Evolutionary conservation across 2,329 filamentous ascomycete genomes (phyloP).

Genomic region (Xylaria hypoxylon): DNA sequence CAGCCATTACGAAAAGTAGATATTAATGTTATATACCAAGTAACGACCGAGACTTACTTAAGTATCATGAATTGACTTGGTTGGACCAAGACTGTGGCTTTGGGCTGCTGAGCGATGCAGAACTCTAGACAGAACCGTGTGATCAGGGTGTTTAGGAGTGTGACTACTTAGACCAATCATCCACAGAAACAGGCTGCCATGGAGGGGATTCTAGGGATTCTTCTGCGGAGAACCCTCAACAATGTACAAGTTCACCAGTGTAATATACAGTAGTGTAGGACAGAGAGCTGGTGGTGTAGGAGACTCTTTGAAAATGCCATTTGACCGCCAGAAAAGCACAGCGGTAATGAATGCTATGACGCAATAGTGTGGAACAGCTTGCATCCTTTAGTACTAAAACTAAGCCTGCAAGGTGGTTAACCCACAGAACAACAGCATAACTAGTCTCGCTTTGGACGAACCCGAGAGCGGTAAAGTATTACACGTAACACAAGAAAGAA

Average conservation of each 20-base stretch:
- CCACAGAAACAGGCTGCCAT: neutral
- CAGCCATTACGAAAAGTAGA: too few relatives aligned
- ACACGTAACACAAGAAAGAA: neutral
- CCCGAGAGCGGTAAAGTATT: neutral
- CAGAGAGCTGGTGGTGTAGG: neutral
- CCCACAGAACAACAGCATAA: neutral
- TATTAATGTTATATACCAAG: too few relatives aligned
- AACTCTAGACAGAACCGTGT: slow-evolving; percentile 10
- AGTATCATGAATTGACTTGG: neutral
- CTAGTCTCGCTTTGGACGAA: neutral
- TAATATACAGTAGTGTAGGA: slow-evolving; percentile 1
- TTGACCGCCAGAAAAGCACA: slow-evolving; percentile 12
- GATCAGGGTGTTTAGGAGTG: neutral
- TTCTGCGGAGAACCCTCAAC: neutral
- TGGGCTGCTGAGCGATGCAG: slow-evolving; percentile 12
- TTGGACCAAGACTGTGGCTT: slow-evolving; percentile 18
- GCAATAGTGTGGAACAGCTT: slow-evolving; percentile 25
- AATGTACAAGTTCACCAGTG: neutral
- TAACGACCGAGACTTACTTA: neutral
- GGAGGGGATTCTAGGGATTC: neutral
- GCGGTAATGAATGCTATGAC: slow-evolving; percentile 21
- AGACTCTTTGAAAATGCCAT: neutral
- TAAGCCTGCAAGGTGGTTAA: slow-evolving; percentile 11
- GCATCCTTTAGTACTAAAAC: slow-evolving; percentile 19
- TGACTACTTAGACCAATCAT: neutral